phyloP scores from a whole-genome alignment of 2,329 filamentous ascomycete species.

The Botryotinia globosa region DNA sequence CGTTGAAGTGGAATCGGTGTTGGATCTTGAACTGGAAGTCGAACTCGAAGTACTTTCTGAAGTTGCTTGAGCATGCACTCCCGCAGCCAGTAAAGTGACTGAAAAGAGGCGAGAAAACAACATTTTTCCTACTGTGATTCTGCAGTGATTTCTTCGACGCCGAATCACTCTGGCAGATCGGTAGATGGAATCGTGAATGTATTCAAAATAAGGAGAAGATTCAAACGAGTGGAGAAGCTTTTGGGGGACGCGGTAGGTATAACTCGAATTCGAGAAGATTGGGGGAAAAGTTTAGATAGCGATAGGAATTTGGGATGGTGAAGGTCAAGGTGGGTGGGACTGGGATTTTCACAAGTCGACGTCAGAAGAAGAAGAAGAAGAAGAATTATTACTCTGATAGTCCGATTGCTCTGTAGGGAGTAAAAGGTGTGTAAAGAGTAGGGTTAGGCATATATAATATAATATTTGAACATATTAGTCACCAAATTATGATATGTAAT shows the following conservation, averaged over 20 bases:
- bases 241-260: not conserved
- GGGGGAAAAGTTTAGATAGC: not conserved
- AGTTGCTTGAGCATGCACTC: constrained; percentile 28
- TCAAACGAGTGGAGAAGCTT: not conserved
- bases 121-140: constrained; percentile 25
- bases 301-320: not conserved
- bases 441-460: no score
- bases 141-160: constrained; percentile 6
- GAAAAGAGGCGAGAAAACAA: constrained; percentile 28
- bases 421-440: not conserved
- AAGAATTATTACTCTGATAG: no score
- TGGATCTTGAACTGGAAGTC: constrained; percentile 22
- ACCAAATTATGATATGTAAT: no score
- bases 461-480: no score
- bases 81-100: constrained; percentile 38
- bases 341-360: not conserved
- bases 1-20: constrained; percentile 24
- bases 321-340: constrained; percentile 3
- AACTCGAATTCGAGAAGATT: not conserved
- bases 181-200: constrained; percentile 3
- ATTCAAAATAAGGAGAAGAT: not conserved
- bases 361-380: not conserved
- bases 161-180: constrained; percentile 6
- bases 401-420: not conserved
- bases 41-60: constrained; percentile 1